These are phyloP conservation scores for Euphorbia lathyris DNA, from an alignment of 345 rosid genomes.

Conservation along the genomic window DNA sequence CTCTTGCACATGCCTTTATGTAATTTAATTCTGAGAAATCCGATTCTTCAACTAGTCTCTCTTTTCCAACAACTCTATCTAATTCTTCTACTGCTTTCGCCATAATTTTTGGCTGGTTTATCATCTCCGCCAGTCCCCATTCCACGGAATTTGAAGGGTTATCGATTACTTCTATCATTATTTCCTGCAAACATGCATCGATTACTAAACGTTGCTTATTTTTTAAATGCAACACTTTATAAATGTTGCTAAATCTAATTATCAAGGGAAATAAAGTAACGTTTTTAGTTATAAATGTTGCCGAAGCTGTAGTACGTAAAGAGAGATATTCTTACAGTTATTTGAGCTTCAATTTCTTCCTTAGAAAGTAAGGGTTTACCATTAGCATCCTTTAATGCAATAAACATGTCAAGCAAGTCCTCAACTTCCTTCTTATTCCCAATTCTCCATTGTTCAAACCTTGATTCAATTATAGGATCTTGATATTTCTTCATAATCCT, in stretches of 20 bases:
- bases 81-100: not conserved
- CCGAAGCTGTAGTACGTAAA: no score
- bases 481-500: slow-evolving; percentile 28
- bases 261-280: no score
- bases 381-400: slow-evolving; percentile 17
- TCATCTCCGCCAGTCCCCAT: not conserved
- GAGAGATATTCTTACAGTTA: slow-evolving; percentile 24
- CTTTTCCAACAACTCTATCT: slow-evolving; percentile 40
- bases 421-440: slow-evolving; percentile 26
- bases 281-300: no score
- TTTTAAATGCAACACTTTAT: no score
- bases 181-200: slow-evolving; percentile 32
- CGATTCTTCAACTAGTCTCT: slow-evolving; percentile 18
- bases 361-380: slow-evolving; percentile 28
- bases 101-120: not conserved
- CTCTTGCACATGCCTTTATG: slow-evolving; percentile 50
- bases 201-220: no score
- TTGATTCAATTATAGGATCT: slow-evolving; percentile 38
- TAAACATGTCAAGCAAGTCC: slow-evolving; percentile 31
- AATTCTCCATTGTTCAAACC: slow-evolving; percentile 29
- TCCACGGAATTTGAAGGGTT: slow-evolving; percentile 47
- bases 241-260: no score
- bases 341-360: slow-evolving; percentile 53
- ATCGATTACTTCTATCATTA: slow-evolving; percentile 50
- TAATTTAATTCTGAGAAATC: slow-evolving; percentile 43